phyloP scores from a whole-genome alignment of 441 rosid genomes.

The Bruguiera hainesii region DNA sequence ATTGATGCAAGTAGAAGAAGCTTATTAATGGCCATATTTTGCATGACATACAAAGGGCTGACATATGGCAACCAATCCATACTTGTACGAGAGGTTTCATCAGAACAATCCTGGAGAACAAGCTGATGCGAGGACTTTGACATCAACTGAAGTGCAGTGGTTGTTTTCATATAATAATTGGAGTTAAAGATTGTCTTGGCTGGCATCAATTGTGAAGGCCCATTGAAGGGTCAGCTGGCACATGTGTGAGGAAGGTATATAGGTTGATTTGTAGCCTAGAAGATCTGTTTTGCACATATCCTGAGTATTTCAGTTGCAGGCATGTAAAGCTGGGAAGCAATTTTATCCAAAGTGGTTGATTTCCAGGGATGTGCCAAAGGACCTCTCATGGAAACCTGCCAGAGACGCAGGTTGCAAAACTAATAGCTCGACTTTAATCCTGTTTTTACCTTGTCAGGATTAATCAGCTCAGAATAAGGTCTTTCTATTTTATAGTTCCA shows the following conservation, averaged over 20 bases:
- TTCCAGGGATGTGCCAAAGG: conserved; percentile 18
- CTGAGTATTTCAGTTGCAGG: too few relatives aligned
- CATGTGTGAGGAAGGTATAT: not conserved
- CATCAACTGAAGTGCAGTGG: not conserved
- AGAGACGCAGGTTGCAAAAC: not conserved
- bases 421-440: not conserved
- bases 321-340: not conserved
- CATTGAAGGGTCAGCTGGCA: too few relatives aligned
- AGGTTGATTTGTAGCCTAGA: too few relatives aligned
- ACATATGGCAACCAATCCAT: not conserved
- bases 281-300: too few relatives aligned
- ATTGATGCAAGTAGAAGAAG: conserved; percentile 3
- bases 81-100: not conserved
- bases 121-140: conserved; percentile 1
- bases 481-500: too few relatives aligned
- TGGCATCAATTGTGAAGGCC: not conserved
- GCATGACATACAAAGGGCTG: not conserved
- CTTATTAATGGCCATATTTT: not conserved
- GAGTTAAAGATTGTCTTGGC: conserved; percentile 5
- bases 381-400: conserved; percentile 8
- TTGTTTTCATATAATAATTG: not conserved
- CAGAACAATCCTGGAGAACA: not conserved
- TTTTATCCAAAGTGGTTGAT: conserved; percentile 2
- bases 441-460: conserved; percentile 5
- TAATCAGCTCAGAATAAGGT: conserved; percentile 2